Base-by-base conservation (phyloP, 768 basidiomycete species). In the Chalciporus chontae region DNA sequence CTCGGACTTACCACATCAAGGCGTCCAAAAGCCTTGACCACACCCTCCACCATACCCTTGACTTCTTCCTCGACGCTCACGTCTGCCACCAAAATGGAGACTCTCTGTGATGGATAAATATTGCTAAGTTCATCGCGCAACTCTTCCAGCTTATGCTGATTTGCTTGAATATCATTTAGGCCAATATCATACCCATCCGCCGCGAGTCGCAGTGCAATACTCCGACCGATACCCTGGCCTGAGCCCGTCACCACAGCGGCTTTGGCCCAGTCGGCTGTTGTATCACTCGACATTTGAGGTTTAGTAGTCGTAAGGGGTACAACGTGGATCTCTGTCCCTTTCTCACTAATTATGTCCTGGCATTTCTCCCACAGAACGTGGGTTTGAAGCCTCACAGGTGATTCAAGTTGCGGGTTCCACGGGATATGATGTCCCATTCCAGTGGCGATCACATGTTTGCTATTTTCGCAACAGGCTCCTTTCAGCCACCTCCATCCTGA, bases 91-190 rank as follows among this genome's bases (percentile, higher is more conserved):
- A 61, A 45, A n/a, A 62, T 27, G 3, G 40, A 36, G 1, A 59
- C 38, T 14, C 47, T 60, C 43, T 57, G 47, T 21, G 21, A 21
- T 21, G 21, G 21, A 17, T 61, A 52, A 17, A 48, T 56, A 5
- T 39, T 31, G 14, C 51, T 42, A 11, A 70, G 59, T 36, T 62
- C 61, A 5, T 6, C 24, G n/a, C 15, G 23, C 5, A 32, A 21
- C 1, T 6, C 43, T 4, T 15, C 23, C 14, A 32, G 18, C 31
- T 44, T 21, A 32, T 44, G 13, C 18, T 15, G 17, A 13, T 32
- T 44, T 7, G 43, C 24, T 8, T 27, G 17, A 29, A 44, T 3
- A 10, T 44, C 43, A 29, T 44, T 44, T n/a, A 44, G 31, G 9
- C 13, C 43, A 29, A 44, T 32, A 11, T 32, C 18, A 32, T 11